Conservation (phyloP, 2,329 filamentous ascomycete species). For the Cladophialophora bantiana region DNA sequence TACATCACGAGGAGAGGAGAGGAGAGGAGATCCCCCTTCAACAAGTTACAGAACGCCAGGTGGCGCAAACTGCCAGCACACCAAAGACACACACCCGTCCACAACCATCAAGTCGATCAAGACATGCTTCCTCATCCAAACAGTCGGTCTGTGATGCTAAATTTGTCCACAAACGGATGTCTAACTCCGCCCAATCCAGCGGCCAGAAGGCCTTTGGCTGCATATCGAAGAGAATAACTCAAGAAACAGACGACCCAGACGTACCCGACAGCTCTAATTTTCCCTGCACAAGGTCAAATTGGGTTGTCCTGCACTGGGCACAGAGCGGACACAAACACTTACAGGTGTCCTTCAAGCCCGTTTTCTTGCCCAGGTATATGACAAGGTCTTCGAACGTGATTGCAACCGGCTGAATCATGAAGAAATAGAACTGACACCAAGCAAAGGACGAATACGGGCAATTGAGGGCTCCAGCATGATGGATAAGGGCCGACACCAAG, state of each 20-base stretch:
- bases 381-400: conserved; percentile 32
- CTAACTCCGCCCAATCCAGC: conserved; percentile 20
- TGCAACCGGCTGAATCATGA: conserved; percentile 35
- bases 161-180: conserved; percentile 33
- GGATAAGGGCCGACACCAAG: conserved; percentile 33
- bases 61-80: conserved; percentile 22
- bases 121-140: conserved; percentile 22
- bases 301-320: not conserved
- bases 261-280: conserved; percentile 29
- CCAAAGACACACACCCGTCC: conserved; percentile 21
- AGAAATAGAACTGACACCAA: conserved; percentile 31
- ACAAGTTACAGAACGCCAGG: conserved; percentile 26
- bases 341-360: conserved; percentile 28
- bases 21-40: conserved; percentile 4
- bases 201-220: conserved; percentile 22
- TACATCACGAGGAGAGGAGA: conserved; percentile 15
- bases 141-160: conserved; percentile 31
- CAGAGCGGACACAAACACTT: conserved; percentile 11
- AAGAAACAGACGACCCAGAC: conserved; percentile 30
- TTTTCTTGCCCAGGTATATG: conserved; percentile 28
- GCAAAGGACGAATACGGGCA: conserved; percentile 22
- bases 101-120: not conserved
- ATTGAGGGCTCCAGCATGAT: conserved; percentile 33
- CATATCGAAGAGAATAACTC: conserved; percentile 35
- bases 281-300: conserved; percentile 21